A percentile compares a stretch with the other conserved stretches of the same genome.
Conservation (phyloP, 768 basidiomycete genomes). For the Fibroporia radiculosa region DNA sequence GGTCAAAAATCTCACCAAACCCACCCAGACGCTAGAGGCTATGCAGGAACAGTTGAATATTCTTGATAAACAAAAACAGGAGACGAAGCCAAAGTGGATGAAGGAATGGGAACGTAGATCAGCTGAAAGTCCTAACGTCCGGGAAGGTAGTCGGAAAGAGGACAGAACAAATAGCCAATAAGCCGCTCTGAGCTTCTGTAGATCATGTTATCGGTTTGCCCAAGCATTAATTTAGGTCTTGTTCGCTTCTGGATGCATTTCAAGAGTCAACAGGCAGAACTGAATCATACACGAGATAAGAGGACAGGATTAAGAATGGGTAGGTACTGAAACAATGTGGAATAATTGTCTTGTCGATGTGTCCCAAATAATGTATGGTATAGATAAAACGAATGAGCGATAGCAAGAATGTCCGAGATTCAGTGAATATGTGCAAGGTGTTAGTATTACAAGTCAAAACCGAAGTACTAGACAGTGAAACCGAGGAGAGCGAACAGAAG, state of each 20-base stretch:
- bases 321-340: not conserved
- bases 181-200: not conserved
- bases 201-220: not conserved
- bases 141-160: not conserved
- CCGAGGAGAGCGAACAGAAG: not conserved
- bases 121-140: not conserved
- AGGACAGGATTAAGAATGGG: not conserved
- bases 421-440: not conserved
- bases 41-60: not conserved
- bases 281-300: not conserved
- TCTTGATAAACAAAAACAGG: not conserved
- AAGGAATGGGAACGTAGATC: not conserved
- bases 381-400: constrained; percentile 1
- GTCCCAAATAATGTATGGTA: not conserved
- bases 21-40: not conserved
- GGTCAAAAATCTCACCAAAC: not conserved
- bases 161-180: not conserved
- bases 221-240: not conserved
- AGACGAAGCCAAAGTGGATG: not conserved
- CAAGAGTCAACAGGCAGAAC: not conserved
- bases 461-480: not conserved
- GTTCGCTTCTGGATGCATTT: not conserved
- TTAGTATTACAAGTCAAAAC: constrained; percentile 1
- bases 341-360: not conserved
- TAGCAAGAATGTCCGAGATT: not conserved